Conservation (phyloP, 2,329 filamentous ascomycete species). For the Venturia effusa region DNA sequence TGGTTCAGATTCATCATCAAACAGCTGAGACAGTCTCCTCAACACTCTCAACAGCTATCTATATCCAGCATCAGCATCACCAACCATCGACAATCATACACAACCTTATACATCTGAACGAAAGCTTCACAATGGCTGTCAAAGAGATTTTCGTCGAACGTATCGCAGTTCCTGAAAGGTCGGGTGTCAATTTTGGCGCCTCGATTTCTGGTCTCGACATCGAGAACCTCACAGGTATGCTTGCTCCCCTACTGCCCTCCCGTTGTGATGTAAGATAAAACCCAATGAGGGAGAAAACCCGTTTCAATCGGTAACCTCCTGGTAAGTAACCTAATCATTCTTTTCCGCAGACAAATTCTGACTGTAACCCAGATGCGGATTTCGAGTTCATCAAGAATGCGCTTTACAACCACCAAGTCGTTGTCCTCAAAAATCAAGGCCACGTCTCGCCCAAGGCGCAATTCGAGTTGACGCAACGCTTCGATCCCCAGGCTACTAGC, state of each 20-base stretch:
- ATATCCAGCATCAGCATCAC: neutral
- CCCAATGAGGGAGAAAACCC: slow-evolving; percentile 11
- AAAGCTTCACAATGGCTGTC: slow-evolving; percentile 9
- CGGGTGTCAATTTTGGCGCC: slow-evolving; percentile 11
- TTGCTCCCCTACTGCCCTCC: neutral
- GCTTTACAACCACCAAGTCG: slow-evolving; percentile 57
- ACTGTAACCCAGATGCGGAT: slow-evolving; percentile 40
- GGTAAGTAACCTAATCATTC: slow-evolving; percentile 4
- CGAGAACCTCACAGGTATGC: slow-evolving; percentile 12
- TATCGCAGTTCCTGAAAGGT: slow-evolving; percentile 5
- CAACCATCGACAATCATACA: neutral
- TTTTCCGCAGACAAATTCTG: neutral
- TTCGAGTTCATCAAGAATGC: slow-evolving; percentile 53
- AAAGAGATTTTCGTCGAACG: slow-evolving; percentile 8
- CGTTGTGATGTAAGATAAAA: slow-evolving; percentile 1
- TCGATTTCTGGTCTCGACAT: slow-evolving; percentile 8
- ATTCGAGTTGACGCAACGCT: slow-evolving; percentile 61
- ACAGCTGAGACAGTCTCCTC: neutral
- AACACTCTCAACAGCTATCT: neutral
- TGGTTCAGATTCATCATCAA: neutral
- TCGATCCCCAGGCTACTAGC: slow-evolving; percentile 50
- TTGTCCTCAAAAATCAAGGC: slow-evolving; percentile 59
- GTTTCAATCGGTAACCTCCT: slow-evolving; percentile 13
- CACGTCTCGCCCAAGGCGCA: slow-evolving; percentile 58
- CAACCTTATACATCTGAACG: neutral